phyloP scores from a whole-genome alignment of 2,329 filamentous ascomycete species.

The Calonectria hawksworthii region DNA sequence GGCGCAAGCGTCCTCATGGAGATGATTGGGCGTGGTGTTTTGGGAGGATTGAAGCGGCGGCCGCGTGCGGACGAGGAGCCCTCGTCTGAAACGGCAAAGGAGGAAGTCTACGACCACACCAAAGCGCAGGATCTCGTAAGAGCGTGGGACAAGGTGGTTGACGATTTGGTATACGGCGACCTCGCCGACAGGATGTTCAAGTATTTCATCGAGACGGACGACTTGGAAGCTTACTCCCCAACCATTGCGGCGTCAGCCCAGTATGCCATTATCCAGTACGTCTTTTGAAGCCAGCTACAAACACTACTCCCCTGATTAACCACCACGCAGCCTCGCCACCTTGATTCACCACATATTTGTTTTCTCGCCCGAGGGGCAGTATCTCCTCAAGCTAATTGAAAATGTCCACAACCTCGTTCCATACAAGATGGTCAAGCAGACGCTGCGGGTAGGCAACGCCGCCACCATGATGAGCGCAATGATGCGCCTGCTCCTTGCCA shows the following conservation, averaged over 20 bases:
- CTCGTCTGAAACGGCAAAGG: neutral
- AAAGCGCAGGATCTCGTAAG: slow-evolving; percentile 72
- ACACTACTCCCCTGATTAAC: slow-evolving; percentile 36
- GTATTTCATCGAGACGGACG: slow-evolving; percentile 70
- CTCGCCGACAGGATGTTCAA: slow-evolving; percentile 76
- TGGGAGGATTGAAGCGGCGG: slow-evolving; percentile 65
- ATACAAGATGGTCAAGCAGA: slow-evolving; percentile 80
- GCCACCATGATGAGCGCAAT: slow-evolving; percentile 86
- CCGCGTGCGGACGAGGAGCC: slow-evolving; percentile 9
- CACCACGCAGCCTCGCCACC: slow-evolving; percentile 71
- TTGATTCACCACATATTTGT: slow-evolving; percentile 82
- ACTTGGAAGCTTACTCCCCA: slow-evolving; percentile 74
- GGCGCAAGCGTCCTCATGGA: slow-evolving; percentile 79
- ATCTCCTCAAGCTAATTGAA: slow-evolving; percentile 78
- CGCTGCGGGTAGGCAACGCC: slow-evolving; percentile 81
- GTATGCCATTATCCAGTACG: slow-evolving; percentile 78
- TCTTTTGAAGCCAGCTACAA: slow-evolving; percentile 13
- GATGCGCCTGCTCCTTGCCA: slow-evolving; percentile 80
- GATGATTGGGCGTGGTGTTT: slow-evolving; percentile 74
- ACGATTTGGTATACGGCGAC: slow-evolving; percentile 76
- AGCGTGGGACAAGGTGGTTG: slow-evolving; percentile 77
- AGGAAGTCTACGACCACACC: slow-evolving; percentile 67
- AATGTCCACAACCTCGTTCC: slow-evolving; percentile 79
- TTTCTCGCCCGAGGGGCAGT: slow-evolving; percentile 81
- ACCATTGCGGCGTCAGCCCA: slow-evolving; percentile 76